Conservation (phyloP, 176 grass and related monocot species). For the Oryza officinalis region DNA sequence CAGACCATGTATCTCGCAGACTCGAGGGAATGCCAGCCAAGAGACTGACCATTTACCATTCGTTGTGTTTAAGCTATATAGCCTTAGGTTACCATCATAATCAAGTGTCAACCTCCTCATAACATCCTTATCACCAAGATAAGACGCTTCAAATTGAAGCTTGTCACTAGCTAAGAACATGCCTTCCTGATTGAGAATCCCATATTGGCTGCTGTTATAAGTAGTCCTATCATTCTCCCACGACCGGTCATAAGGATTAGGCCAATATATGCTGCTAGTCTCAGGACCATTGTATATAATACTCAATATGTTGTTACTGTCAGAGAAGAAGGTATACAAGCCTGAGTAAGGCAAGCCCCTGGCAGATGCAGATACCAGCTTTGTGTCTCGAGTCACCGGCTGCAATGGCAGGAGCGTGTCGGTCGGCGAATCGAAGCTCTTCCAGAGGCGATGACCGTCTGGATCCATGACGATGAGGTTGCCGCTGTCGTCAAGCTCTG, state of each 20-base stretch:
- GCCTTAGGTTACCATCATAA: slow-evolving; percentile 60
- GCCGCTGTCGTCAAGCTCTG: slow-evolving; percentile 27
- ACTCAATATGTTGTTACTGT: slow-evolving; percentile 41
- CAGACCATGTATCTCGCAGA: slow-evolving; percentile 47
- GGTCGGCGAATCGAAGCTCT: slow-evolving; percentile 53
- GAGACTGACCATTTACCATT: slow-evolving; percentile 37
- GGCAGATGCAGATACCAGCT: slow-evolving; percentile 40
- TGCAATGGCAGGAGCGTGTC: slow-evolving; percentile 51
- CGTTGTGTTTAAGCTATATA: slow-evolving; percentile 45
- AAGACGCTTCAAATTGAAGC: slow-evolving; percentile 42
- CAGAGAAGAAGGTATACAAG: slow-evolving; percentile 46
- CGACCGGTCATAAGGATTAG: neutral
- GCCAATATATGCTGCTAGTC: slow-evolving; percentile 52
- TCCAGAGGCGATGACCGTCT: slow-evolving; percentile 13
- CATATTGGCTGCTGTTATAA: slow-evolving; percentile 46
- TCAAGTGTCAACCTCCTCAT: slow-evolving; percentile 20
- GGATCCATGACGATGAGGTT: slow-evolving; percentile 39
- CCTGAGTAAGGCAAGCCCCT: slow-evolving; percentile 52
- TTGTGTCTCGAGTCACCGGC: slow-evolving; percentile 40
- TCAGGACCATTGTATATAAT: slow-evolving; percentile 54
- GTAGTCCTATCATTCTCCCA: slow-evolving; percentile 14
- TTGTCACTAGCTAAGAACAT: slow-evolving; percentile 40
- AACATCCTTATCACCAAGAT: slow-evolving; percentile 33
- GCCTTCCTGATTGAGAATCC: slow-evolving; percentile 40
- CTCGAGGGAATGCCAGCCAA: slow-evolving; percentile 43